Base-by-base conservation (phyloP, 2,329 filamentous ascomycete genomes). In the Fusarium proliferatum region DNA sequence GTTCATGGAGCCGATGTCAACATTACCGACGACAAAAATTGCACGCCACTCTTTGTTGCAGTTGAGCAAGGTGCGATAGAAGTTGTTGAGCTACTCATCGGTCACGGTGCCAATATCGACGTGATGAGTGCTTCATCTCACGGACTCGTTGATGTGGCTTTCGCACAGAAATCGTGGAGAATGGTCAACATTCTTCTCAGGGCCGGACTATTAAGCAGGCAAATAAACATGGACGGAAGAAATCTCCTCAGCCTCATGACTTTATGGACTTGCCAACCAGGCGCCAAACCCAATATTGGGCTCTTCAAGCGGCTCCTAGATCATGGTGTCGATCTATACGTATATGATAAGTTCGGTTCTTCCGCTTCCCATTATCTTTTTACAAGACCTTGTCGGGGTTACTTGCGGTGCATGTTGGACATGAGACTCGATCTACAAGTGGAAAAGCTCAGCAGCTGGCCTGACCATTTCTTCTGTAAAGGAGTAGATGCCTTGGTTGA, bases 261-360 rank as follows among this genome's bases (percentile, higher is more conserved):
- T 39, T 38, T 38, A 11, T 52, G 49, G n/a, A 6, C 17, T 52
- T 36, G 9, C 11, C 33, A 26, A 6, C 6, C 38, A 4, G 28
- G 0, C 21, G 11, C 26, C 2, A 43, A 57, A 15, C 16, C 28
- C 11, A 19, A 45, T 2, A 33, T 57, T 6, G 7, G 9, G 8
- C 28, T 43, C 2, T 57, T 57, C 16, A 30, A 19, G 21, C 6
- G 4, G 7, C 39, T 57, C 11, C 11, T 45, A n/a, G 8, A 45
- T 1, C 8, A 16, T 30, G 39, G 53, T 9, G n/a, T 33, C 8
- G 16, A 57, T 16, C 28, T 16, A 6, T 16, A 42, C 5, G 0
- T 16, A 15, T 21, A 15, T 4, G 28, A 57, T 21, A 19, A 2
- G 5, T 6, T 19, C 1, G n/a, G n/a, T 3, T 13, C 2, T 3